Evolutionary conservation across 2,329 filamentous ascomycete species (phyloP), one percentile per base, ranked within the genome.

Genomic region (Botrytis deweyae): DNA sequence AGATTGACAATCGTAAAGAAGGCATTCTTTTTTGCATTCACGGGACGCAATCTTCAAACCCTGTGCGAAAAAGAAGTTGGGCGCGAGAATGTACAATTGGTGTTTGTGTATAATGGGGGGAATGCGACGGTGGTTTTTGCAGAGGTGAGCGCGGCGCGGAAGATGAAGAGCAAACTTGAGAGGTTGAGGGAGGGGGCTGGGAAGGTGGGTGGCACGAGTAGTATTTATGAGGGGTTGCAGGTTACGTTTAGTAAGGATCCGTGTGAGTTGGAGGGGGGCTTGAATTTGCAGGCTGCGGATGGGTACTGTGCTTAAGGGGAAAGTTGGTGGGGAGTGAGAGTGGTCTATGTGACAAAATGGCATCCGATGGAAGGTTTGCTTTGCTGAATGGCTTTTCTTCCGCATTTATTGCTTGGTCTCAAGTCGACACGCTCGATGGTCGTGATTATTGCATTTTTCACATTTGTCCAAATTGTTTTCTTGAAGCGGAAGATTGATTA

Each of bases 121-220:
- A 81, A 81, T 68, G 80, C 80, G 0, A 81, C 80, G 1, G 75
- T 81, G 20, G 75, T 81, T 3, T 81, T 81, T 66, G 72, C 79
- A 0, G 77, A 79, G 70, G 80, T 81, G 1, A 67, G 68, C 1
- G 68, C 74, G 4, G 79, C 80, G 4, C 74, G 80, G 9, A 78
- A 74, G 59, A 76, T 81, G 64, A 81, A 81, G 72, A 69, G 69
- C 10, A 72, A 68, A 2, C 68, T 81, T 44, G 80, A 81, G 72
- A 73, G 72, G 20, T 74, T 72, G 70, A 55, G 63, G 25, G 68
- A 68, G 12, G 46, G 42, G 0, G 74, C 72, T 8, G 65, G 70
- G 12, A 65, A 62, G 5, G 67, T 61, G 5, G 62, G 33, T 3
- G 44, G 66, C 0, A 38, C 29, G 5, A 67, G 52, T 58, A 58